Conservation (phyloP, 495 filamentous ascomycete species). For the Pyronema domesticum region DNA sequence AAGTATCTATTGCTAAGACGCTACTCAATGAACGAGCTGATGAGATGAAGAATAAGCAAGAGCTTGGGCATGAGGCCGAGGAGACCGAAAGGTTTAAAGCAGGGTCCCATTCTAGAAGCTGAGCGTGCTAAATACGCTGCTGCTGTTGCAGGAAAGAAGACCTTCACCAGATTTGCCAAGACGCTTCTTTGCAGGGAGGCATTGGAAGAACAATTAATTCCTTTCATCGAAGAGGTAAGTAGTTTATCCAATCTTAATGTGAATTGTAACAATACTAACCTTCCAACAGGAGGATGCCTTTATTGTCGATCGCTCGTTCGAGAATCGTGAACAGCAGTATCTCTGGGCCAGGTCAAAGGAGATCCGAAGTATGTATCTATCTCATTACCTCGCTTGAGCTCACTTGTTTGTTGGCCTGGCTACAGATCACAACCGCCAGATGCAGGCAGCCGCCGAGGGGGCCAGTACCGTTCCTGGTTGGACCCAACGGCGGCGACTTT, state of each 20-base stretch:
- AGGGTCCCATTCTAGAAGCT: too few relatives aligned
- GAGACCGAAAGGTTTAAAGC: too few relatives aligned
- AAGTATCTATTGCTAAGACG: not conserved
- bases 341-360: slow-evolving; percentile 24
- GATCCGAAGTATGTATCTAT: slow-evolving; percentile 19
- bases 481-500: slow-evolving; percentile 11
- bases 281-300: slow-evolving; percentile 16
- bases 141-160: not conserved
- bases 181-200: slow-evolving; percentile 23
- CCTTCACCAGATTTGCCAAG: slow-evolving; percentile 23
- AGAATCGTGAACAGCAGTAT: slow-evolving; percentile 21
- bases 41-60: not conserved
- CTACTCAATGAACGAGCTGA: not conserved
- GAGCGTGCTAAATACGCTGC: not conserved
- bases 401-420: not conserved
- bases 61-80: not conserved
- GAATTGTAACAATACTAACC: slow-evolving; percentile 8
- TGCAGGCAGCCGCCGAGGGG: slow-evolving; percentile 21
- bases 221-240: slow-evolving; percentile 22
- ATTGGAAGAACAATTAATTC: slow-evolving; percentile 20
- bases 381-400: not conserved
- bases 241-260: not conserved
- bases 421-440: slow-evolving; percentile 20
- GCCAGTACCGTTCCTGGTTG: slow-evolving; percentile 12
- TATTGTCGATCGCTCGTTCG: slow-evolving; percentile 23